These are phyloP conservation scores for Urtica urens DNA, from an alignment of 306 rosid species.

Conservation along the genomic window DNA sequence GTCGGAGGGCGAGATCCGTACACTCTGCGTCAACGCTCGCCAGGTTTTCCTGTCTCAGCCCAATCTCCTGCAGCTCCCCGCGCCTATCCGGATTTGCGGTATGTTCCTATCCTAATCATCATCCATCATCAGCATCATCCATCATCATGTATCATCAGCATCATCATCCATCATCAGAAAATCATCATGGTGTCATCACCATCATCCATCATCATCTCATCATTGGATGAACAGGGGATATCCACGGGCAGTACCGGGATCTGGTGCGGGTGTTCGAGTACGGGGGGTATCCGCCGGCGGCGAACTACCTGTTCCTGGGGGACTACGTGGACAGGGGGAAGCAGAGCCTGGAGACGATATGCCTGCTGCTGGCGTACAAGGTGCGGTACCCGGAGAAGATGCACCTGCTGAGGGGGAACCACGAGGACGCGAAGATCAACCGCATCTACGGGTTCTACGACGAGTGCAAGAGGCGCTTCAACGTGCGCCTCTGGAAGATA, in stretches of 20 bases:
- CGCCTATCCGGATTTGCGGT: constrained; percentile 86
- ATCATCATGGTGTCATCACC: too few relatives aligned
- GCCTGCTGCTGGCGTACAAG: constrained; percentile 75
- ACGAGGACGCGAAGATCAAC: constrained; percentile 83
- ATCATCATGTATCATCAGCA: too few relatives aligned
- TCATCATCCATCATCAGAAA: too few relatives aligned
- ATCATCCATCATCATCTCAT: too few relatives aligned
- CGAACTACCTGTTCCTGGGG: constrained; percentile 67
- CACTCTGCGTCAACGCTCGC: constrained; percentile 86
- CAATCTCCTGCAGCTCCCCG: constrained; percentile 50
- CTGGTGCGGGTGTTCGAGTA: constrained; percentile 59
- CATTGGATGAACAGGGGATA: too few relatives aligned
- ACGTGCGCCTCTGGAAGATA: constrained; percentile 78
- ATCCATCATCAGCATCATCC: too few relatives aligned
- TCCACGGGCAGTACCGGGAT: constrained; percentile 80
- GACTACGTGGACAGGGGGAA: constrained; percentile 87
- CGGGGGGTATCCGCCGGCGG: constrained; percentile 71
- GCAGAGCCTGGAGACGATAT: constrained; percentile 85
- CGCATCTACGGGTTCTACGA: constrained; percentile 79
- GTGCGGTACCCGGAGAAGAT: constrained; percentile 59
- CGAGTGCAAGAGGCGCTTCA: constrained; percentile 81
- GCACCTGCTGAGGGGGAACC: constrained; percentile 71
- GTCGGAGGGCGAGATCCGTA: constrained; percentile 94
- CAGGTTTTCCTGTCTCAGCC: constrained; percentile 91
- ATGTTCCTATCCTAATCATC: constrained; percentile 7